Evolutionary conservation across 2,329 filamentous ascomycete species (phyloP), one percentile per base, ranked within the genome.

Genomic region (Didymella keratinophila): DNA sequence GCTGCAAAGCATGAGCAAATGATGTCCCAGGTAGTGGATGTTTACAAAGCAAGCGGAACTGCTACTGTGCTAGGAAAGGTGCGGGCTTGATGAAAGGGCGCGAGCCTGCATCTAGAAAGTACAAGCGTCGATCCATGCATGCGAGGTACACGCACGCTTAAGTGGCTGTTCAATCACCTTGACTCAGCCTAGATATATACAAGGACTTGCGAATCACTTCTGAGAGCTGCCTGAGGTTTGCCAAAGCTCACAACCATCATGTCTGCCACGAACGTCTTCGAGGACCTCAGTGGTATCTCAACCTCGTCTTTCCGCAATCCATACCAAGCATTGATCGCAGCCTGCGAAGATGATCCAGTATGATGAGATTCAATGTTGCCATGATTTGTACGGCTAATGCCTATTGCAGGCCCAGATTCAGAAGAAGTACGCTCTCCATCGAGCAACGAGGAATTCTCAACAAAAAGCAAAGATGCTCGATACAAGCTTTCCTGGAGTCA

Each of bases 401-500:
- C 20, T 21, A 27, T 37, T 16, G 36, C 43, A 92, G 89, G 76
- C 78, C 21, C 79, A 88, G 69, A 88, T 96, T 11, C 91, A 93
- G 78, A 76, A 80, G 7, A 83, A 87, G 41, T 98, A 97, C 75
- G 81, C 84, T 11, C 83, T 81, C 1, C 94, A 98, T 72, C 88
- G 94, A 49, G 84, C 80, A 6, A 88, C 85, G 44, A 87, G 94
- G 56, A 96, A 96, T 72, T 81, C 79, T 3, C 88, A 93, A 68
- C 93, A 96, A 74, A 88, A 84, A 64, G 83, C 83, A 11, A 92
- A 89, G 68, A 88, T 97, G 58, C 83, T 96, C 4, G 83, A 87
- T 1, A 62, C 82, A 0, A 83, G 86, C 30, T 96, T 94, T 66
- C 72, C 81, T 1, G 89, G 89, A 56, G 85, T 96, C 68, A 86